Percentiles rank a stretch among this genome's conserved stretches.
Evolutionary conservation across 2,329 filamentous ascomycete species (phyloP).

Genomic region (Rhexocercosporidium sp.): DNA sequence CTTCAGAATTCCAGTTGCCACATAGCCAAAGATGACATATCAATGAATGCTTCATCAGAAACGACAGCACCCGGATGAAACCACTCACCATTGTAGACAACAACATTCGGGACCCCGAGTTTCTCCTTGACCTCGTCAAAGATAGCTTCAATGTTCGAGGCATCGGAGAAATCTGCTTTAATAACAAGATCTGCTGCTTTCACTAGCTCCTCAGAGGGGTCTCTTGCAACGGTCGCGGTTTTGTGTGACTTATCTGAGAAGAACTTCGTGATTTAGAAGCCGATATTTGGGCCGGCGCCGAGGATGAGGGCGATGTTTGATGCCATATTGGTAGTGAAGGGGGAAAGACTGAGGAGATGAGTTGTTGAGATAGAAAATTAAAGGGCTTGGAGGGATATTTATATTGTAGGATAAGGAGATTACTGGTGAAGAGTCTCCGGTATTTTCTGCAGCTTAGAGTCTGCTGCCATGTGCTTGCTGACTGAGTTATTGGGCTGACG

Average conservation of each 20-base stretch:
- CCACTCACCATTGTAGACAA: slow-evolving; percentile 48
- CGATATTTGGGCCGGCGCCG: slow-evolving; percentile 48
- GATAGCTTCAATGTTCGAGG: slow-evolving; percentile 41
- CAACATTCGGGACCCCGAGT: slow-evolving; percentile 47
- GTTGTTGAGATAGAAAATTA: neutral
- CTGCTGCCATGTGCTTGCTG: neutral
- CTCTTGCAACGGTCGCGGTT: slow-evolving; percentile 46
- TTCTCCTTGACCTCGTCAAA: slow-evolving; percentile 47
- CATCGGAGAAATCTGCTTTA: slow-evolving; percentile 45
- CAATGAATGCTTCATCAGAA: too few relatives aligned
- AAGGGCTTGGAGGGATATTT: neutral
- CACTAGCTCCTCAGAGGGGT: slow-evolving; percentile 36
- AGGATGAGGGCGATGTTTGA: slow-evolving; percentile 45
- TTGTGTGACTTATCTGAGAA: slow-evolving; percentile 49
- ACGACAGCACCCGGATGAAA: too few relatives aligned
- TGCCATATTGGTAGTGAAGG: slow-evolving; percentile 15
- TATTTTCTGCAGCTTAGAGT: neutral
- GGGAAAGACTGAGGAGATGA: neutral
- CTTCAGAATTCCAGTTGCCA: too few relatives aligned
- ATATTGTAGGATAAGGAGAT: neutral
- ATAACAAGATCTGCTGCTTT: slow-evolving; percentile 44
- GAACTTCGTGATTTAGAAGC: slow-evolving; percentile 43
- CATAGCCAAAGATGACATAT: too few relatives aligned
- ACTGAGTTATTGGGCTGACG: neutral
- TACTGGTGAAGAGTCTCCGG: neutral